A percentile compares a stretch with the other conserved stretches of the same genome.
Evolutionary conservation across 2,329 filamentous ascomycete genomes (phyloP).

Genomic region (Parastagonospora avenae): DNA sequence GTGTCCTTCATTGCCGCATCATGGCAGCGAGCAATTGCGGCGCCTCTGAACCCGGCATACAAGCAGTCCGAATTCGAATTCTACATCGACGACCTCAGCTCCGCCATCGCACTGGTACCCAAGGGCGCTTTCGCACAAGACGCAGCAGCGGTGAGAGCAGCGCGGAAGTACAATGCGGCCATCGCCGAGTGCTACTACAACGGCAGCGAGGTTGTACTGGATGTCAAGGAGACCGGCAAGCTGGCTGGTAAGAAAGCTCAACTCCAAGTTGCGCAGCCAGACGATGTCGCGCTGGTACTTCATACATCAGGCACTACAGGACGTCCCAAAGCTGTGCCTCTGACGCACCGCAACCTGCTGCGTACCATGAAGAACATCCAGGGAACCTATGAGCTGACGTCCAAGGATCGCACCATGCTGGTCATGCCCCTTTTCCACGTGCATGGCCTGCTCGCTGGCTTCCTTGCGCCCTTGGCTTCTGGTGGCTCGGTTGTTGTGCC

Average conservation of each 20-base stretch:
- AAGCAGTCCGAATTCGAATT: slow-evolving; percentile 92
- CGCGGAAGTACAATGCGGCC: slow-evolving; percentile 78
- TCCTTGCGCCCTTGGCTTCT: slow-evolving; percentile 76
- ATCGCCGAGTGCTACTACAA: slow-evolving; percentile 88
- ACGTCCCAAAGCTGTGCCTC: slow-evolving; percentile 78
- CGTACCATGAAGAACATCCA: slow-evolving; percentile 84
- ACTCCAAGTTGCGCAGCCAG: slow-evolving; percentile 65
- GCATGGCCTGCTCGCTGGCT: slow-evolving; percentile 82
- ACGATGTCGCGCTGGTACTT: slow-evolving; percentile 80
- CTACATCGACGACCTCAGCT: slow-evolving; percentile 86
- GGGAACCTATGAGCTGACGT: slow-evolving; percentile 73
- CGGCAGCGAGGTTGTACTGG: slow-evolving; percentile 70
- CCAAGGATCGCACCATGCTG: slow-evolving; percentile 77
- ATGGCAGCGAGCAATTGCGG: slow-evolving; percentile 83
- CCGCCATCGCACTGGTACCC: slow-evolving; percentile 77
- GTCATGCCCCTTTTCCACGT: slow-evolving; percentile 94
- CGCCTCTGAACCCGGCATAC: slow-evolving; percentile 86
- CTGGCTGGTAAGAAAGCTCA: slow-evolving; percentile 58
- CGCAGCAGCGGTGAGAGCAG: slow-evolving; percentile 75
- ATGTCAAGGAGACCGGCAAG: slow-evolving; percentile 77
- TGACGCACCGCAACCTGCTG: slow-evolving; percentile 81
- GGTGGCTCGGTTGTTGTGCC: slow-evolving; percentile 82
- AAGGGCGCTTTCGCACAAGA: slow-evolving; percentile 69
- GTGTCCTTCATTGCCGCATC: slow-evolving; percentile 83
- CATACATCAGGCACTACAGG: slow-evolving; percentile 88